Evolutionary conservation across 164 flowering plant species (phyloP), one percentile per base, ranked within the genome.

Genomic region (Cinnamomum micranthum): DNA sequence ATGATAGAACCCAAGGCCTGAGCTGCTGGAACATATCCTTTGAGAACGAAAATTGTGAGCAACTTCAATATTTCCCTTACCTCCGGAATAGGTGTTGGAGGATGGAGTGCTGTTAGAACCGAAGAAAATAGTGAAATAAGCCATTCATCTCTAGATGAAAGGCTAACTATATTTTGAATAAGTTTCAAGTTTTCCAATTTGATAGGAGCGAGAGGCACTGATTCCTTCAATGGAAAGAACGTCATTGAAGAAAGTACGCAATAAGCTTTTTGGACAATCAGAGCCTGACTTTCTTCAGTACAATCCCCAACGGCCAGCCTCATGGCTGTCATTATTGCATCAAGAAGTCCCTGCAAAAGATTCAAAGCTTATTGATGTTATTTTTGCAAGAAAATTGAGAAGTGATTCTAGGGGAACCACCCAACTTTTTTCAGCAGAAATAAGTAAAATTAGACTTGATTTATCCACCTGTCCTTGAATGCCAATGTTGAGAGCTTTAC

Each of bases 1-100:
- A 91, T 75, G 68, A 95, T 70, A 50, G 99, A 93, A 80, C 97
- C 98, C 86, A 94, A 80, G 66, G 99, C 98, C 82, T 93, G 97
- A 77, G 97, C 98, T 68, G 93, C 82, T 71, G 90, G 87, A 78
- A 86, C 76, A 82, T 84, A 78, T 70, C 98, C 98, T 75, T 71
- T 83, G 74, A 86, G 80, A 65, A 79, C 58, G 2, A 72, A n/a
- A 73, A 23, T 66, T 67, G 83, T 51, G 73, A 94, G 86, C 17
- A 89, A 50, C 71, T 80, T 80, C 68, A 89, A 11, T 62, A 88
- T 74, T 41, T 66, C 70, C 79, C 82, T 83, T 59, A 84, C 70
- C 80, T 89, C 85, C 35, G 85, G 87, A 76, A 92, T 69, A 3
- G 77, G 78, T n/a, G 90, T 82, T 83, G 80, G 83, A 73, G 97